Evolutionary conservation across 208 protist genomes (phyloP).

Genomic region (Trypanosoma brucei): DNA sequence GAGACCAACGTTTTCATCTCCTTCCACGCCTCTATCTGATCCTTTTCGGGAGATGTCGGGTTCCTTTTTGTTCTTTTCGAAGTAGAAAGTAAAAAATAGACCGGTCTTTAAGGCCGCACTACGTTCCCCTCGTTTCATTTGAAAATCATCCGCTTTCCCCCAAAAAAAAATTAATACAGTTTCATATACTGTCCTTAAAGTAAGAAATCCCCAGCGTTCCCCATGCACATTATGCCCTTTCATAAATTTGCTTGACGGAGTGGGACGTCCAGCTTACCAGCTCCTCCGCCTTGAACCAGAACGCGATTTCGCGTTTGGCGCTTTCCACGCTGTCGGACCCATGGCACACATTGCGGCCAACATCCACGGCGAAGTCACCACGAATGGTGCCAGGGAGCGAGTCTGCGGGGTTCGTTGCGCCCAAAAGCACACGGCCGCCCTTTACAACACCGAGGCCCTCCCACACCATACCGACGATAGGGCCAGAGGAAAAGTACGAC

Average conservation of each 20-base stretch:
- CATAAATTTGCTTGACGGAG: conserved; percentile 82
- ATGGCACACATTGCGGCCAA: conserved; percentile 97
- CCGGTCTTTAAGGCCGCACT: too few species aligned
- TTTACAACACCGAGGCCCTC: conserved; percentile 95
- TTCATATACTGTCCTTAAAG: too few species aligned
- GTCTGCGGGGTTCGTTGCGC: conserved; percentile 93
- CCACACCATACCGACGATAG: conserved; percentile 97
- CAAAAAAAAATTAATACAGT: too few species aligned
- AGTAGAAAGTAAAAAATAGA: too few species aligned
- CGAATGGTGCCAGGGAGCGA: conserved; percentile 95
- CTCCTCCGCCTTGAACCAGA: conserved; percentile 95
- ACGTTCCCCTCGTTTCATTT: too few species aligned
- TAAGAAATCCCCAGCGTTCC: too few species aligned
- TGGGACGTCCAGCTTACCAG: conserved; percentile 77
- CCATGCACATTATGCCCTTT: conserved; percentile 30
- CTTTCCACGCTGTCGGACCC: conserved; percentile 93
- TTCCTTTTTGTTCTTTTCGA: too few species aligned
- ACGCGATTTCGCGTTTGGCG: conserved; percentile 93
- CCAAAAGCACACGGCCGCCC: conserved; percentile 92
- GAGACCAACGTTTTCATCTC: too few species aligned
- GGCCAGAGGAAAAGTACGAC: conserved; percentile 94
- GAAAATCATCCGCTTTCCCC: too few species aligned
- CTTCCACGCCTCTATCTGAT: too few species aligned
- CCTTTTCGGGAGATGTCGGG: too few species aligned
- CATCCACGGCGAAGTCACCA: conserved; percentile 93